Conservation (phyloP, 495 filamentous ascomycete genomes). For the Aspergillus haitiensis region DNA sequence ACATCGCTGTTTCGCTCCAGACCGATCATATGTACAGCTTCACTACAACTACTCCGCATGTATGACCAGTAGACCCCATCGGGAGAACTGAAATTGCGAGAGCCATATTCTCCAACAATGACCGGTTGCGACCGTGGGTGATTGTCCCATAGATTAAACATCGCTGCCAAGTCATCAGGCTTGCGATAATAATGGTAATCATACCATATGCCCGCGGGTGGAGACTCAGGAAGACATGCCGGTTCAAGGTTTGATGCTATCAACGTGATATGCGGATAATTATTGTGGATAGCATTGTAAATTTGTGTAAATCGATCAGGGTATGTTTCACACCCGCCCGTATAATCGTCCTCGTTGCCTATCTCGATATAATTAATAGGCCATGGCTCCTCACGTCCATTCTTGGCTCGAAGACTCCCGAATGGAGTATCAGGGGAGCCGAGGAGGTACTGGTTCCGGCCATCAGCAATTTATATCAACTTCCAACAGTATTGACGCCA, state of each 20-base stretch:
- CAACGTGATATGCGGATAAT: constrained; percentile 49
- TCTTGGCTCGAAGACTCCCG: constrained; percentile 42
- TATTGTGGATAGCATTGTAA: constrained; percentile 43
- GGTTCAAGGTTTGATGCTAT: constrained; percentile 41
- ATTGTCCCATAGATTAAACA: constrained; percentile 59
- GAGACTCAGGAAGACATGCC: constrained; percentile 28
- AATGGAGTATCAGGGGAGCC: constrained; percentile 35
- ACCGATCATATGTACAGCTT: constrained; percentile 68
- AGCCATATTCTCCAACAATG: constrained; percentile 58
- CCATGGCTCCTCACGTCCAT: constrained; percentile 49
- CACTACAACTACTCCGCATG: constrained; percentile 60
- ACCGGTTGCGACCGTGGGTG: constrained; percentile 42
- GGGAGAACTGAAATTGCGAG: constrained; percentile 47
- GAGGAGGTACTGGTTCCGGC: constrained; percentile 28
- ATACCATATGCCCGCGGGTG: constrained; percentile 38
- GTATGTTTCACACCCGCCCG: constrained; percentile 40
- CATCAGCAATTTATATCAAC: constrained; percentile 2
- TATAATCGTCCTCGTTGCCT: constrained; percentile 58
- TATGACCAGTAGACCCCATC: constrained; percentile 38
- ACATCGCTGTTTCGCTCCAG: constrained; percentile 65
- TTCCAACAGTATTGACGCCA: not conserved
- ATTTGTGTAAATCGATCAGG: constrained; percentile 49
- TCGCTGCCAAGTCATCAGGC: constrained; percentile 49
- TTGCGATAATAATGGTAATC: constrained; percentile 54
- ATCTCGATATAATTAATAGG: constrained; percentile 51